Base-by-base conservation (phyloP, 805 yeast species). In the Hanseniaspora clermontiae region DNA sequence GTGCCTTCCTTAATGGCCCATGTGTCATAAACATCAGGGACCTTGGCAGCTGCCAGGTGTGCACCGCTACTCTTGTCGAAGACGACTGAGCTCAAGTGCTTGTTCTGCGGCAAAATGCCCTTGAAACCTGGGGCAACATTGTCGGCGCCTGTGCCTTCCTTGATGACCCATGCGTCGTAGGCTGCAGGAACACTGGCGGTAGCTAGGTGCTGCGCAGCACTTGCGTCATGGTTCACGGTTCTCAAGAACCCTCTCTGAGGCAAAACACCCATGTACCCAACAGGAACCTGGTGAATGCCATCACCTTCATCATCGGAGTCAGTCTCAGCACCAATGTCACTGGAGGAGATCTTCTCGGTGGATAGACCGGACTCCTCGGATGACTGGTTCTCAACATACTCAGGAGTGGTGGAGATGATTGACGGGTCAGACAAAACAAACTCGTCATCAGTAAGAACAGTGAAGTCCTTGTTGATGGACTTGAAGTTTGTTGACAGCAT, bases 31-130 rank as follows among this genome's bases (percentile, higher is more conserved):
- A 38, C 55, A 0, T 97, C 96, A 0, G 98, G 97, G 5, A 93
- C 96, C 1, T 95, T 90, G 0, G 95, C 84, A 66, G 89, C 79
- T 0, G 78, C 74, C 37, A 91, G 66, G 65, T 87, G 95, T 0
- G 88, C 95, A 37, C 50, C 55, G 15, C 10, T 37, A 29, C 55
- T 42, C 24, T 37, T 24, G 20, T 51, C 50, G 27, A 36, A n/a
- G 14, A 29, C 14, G 31, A 51, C 31, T 6, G 55, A 45, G 5
- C 27, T 20, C 29, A 51, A 17, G 15, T 15, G 15, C 32, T 43
- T 43, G 39, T 48, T 51, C 29, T 51, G 55, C 1, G 55, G 55
- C 17, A 51, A 38, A 17, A 51, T 31, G 17, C 49, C 49, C 20
- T 43, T 51, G 50, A 27, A 51, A 2, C 55, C 55, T 2, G 12